phyloP scores from a whole-genome alignment of 371 early-diverging fungal species.

The Lichtheimia corymbifera region DNA sequence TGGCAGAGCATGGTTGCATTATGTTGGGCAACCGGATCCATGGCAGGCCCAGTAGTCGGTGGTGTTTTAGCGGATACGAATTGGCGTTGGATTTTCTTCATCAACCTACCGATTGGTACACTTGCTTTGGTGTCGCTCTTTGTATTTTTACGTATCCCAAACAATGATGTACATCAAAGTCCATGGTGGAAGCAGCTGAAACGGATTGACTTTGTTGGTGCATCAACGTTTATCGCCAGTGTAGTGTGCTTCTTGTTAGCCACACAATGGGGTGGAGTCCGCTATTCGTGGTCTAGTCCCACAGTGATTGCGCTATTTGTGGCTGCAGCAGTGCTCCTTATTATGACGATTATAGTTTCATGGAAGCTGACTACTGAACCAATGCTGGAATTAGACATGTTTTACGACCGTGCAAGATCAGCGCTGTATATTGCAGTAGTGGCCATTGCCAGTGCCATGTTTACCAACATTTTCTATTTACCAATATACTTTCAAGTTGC shows the following conservation, averaged over 20 bases:
- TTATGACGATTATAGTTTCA: conserved; percentile 35
- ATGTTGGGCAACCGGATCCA: conserved; percentile 15
- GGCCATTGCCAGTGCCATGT: conserved; percentile 55
- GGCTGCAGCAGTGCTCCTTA: conserved; percentile 19
- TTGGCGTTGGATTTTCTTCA: conserved; percentile 53
- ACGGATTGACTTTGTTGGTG: conserved; percentile 35
- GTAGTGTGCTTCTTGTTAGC: conserved; percentile 55
- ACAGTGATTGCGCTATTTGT: conserved; percentile 41
- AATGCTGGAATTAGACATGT: conserved; percentile 51
- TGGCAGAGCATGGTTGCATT: conserved; percentile 7
- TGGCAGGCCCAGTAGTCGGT: conserved; percentile 41
- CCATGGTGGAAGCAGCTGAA: conserved; percentile 32
- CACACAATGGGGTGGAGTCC: conserved; percentile 64
- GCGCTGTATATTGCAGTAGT: conserved; percentile 44
- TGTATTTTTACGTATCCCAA: conserved; percentile 34
- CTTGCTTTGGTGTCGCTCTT: conserved; percentile 11
- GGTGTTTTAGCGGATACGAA: conserved; percentile 33
- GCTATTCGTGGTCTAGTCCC: conserved; percentile 53
- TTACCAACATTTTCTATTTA: conserved; percentile 54
- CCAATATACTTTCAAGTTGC: conserved; percentile 85
- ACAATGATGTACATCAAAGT: conserved; percentile 31
- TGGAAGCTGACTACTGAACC: conserved; percentile 25
- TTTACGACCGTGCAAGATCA: conserved; percentile 41
- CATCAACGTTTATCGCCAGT: conserved; percentile 37
- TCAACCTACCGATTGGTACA: conserved; percentile 29